A percentile compares a stretch with the other conserved stretches of the same genome.
Evolutionary conservation across 2,329 filamentous ascomycete genomes (phyloP).

Genomic region (Exophiala viscosa): DNA sequence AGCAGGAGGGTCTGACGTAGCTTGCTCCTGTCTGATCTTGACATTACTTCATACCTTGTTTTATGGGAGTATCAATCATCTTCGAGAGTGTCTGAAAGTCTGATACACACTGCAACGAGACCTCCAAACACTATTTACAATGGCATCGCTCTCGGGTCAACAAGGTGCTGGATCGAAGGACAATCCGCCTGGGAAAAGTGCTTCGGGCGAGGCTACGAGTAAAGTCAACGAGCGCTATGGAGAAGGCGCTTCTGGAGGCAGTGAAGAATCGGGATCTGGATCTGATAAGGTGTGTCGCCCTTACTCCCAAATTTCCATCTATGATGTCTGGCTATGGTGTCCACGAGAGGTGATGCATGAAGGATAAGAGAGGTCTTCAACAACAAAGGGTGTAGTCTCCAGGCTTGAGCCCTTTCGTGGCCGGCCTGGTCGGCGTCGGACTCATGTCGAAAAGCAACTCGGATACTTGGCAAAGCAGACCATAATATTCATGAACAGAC

Average conservation of each 20-base stretch:
- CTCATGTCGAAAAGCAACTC: too few relatives aligned
- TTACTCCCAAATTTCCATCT: too few relatives aligned
- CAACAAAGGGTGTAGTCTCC: too few relatives aligned
- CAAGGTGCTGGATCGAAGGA: not conserved
- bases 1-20: not conserved
- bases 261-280: not conserved
- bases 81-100: not conserved
- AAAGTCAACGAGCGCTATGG: not conserved
- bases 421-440: too few relatives aligned
- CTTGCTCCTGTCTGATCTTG: not conserved
- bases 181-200: not conserved
- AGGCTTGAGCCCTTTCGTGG: too few relatives aligned
- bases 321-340: too few relatives aligned
- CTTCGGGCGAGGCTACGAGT: not conserved
- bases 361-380: too few relatives aligned
- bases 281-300: not conserved
- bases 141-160: slow-evolving; percentile 1
- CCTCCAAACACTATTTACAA: not conserved
- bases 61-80: too few relatives aligned
- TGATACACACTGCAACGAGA: too few relatives aligned
- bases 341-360: too few relatives aligned
- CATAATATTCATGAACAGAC: too few relatives aligned
- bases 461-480: too few relatives aligned
- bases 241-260: not conserved
- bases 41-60: not conserved